phyloP scores from a whole-genome alignment of 352 stramenopile genomes.

The Pythium sukuiense region DNA sequence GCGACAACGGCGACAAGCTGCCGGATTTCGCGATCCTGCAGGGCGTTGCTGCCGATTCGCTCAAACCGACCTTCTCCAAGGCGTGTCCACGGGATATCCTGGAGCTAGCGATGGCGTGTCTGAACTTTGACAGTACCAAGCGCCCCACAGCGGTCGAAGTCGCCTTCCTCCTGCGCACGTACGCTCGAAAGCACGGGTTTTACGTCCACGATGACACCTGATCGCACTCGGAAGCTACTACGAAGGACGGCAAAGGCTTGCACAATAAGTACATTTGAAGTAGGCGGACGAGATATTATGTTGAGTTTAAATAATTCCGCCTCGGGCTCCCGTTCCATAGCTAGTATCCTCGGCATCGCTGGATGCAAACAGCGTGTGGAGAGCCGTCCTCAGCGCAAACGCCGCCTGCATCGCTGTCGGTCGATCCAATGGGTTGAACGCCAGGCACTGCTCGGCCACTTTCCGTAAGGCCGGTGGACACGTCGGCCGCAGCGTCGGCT shows the following conservation, averaged over 20 bases:
- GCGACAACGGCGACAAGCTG: slow-evolving; percentile 28
- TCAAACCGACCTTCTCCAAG: slow-evolving; percentile 26
- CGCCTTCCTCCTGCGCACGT: slow-evolving; percentile 21
- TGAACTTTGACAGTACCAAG: slow-evolving; percentile 19
- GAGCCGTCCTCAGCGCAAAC: slow-evolving; percentile 18
- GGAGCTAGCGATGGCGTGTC: slow-evolving; percentile 18
- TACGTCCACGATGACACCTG: slow-evolving; percentile 7
- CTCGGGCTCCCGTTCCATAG: background rate
- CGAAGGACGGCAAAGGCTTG: background rate
- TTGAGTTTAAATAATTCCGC: slow-evolving; percentile 1
- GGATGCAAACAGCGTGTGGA: background rate
- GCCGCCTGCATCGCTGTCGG: slow-evolving; percentile 26
- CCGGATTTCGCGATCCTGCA: slow-evolving; percentile 38
- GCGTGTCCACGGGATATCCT: slow-evolving; percentile 19
- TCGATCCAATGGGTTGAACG: slow-evolving; percentile 25
- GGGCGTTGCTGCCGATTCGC: slow-evolving; percentile 27
- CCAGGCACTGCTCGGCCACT: slow-evolving; percentile 26
- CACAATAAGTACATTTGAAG: background rate
- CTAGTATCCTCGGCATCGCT: background rate
- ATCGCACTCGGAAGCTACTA: background rate
- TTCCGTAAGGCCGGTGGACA: slow-evolving; percentile 18
- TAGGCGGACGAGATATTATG: background rate
- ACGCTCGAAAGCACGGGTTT: slow-evolving; percentile 9
- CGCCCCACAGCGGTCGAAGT: slow-evolving; percentile 25
- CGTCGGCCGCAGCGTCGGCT: slow-evolving; percentile 20